Conservation (phyloP, 1,284 basidiomycete species). For the Trametes polyzona region DNA sequence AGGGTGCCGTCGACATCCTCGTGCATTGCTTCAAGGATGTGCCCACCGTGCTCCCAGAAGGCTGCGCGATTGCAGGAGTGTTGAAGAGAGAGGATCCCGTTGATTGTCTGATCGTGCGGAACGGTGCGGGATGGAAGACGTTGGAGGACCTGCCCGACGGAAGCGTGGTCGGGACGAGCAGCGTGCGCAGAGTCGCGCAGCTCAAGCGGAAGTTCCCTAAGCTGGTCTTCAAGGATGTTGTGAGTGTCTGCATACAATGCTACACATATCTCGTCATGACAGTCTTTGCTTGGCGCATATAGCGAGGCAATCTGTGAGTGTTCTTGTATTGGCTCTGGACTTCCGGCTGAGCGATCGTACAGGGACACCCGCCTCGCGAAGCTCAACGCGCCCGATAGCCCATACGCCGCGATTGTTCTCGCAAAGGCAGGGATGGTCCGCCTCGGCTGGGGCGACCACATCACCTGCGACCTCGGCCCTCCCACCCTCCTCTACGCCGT, state of each 20-base stretch:
- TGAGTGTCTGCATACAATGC: slow-evolving; percentile 58
- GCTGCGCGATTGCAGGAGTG: slow-evolving; percentile 87
- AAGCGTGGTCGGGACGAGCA: slow-evolving; percentile 92
- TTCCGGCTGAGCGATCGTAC: not conserved
- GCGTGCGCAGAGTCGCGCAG: slow-evolving; percentile 92
- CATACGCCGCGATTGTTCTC: slow-evolving; percentile 89
- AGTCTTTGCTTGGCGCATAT: too few species aligned
- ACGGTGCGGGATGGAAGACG: slow-evolving; percentile 71
- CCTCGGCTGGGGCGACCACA: slow-evolving; percentile 75
- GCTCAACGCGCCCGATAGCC: slow-evolving; percentile 85
- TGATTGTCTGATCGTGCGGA: slow-evolving; percentile 89
- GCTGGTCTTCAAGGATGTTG: slow-evolving; percentile 88
- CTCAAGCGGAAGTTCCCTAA: slow-evolving; percentile 80
- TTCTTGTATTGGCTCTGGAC: slow-evolving; percentile 3
- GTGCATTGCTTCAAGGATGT: slow-evolving; percentile 96
- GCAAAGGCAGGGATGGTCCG: slow-evolving; percentile 95
- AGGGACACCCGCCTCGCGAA: slow-evolving; percentile 92
- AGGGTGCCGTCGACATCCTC: slow-evolving; percentile 85
- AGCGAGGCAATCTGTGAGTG: slow-evolving; percentile 83
- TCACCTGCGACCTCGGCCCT: slow-evolving; percentile 77
- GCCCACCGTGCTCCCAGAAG: slow-evolving; percentile 85
- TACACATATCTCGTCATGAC: too few species aligned
- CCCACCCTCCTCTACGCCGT: slow-evolving; percentile 89
- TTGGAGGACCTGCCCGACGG: slow-evolving; percentile 89
- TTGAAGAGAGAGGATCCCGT: slow-evolving; percentile 88